Base-by-base conservation (phyloP, 805 yeast species). In the Ogataea allantospora region DNA sequence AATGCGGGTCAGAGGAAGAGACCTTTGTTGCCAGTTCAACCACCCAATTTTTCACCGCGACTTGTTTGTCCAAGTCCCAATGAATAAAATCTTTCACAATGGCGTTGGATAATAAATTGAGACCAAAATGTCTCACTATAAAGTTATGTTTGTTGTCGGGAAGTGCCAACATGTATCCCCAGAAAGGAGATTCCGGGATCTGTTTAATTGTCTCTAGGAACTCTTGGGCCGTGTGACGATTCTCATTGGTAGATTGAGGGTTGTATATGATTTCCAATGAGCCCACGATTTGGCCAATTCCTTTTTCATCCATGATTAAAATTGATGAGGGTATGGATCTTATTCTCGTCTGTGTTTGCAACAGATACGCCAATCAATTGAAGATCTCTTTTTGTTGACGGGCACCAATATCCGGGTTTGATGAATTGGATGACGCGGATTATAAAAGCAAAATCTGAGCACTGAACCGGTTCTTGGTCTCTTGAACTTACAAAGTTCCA, bases 41-140 rank as follows among this genome's bases (percentile, higher is more conserved):
- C 25, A 89, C 74, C 96, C 97, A 91, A 38, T 75, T 73, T 45
- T 95, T 75, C 13, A 93, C 73, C 1, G 95, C 82, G 17, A 75
- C 59, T 42, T 77, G 68, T 53, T 80, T 83, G 11, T 76, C 70
- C 3, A 65, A 40, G 51, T 74, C 73, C 58, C 75, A 75, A 7
- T 69, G 63, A 46, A 77, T 78, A 55, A 77, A 88, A 29, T 70
- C 65, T 20, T 66, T 62, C 41, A 73, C 71, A 40, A 91, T 78
- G 14, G 96, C 77, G 50, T 79, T 70, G 48, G 88, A 87, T 20
- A 93, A 63, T 44, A 93, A 63, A 12, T 91, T 80, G 26, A 93
- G 67, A 0, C 99, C 99, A 59, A 80, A 93, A 61, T 95, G 97
- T 44, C 96, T 78, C 16, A 89, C 88, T 18, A 87, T 78, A 47